A percentile compares a stretch with the other conserved stretches of the same genome.
Conservation (phyloP, 805 yeast genomes). For the Yarrowia divulgata region DNA sequence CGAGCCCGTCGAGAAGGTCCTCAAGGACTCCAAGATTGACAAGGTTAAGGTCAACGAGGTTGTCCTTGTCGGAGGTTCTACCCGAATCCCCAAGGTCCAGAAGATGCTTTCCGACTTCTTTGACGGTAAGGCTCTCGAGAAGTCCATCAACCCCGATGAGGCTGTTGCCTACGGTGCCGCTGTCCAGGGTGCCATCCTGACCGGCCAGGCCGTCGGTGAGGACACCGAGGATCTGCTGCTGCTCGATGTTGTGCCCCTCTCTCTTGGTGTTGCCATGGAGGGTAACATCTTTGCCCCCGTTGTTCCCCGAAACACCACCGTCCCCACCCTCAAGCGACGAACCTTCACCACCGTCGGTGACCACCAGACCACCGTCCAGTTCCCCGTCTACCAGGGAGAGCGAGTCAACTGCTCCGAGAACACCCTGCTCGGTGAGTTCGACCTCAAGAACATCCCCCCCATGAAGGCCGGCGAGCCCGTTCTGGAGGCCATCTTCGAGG, state of each 20-base stretch:
- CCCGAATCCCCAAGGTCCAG: slow-evolving; percentile 99
- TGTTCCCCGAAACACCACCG: slow-evolving; percentile 99
- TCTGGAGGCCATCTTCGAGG: slow-evolving; percentile 97
- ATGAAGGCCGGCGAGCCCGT: slow-evolving; percentile 99
- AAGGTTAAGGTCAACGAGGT: slow-evolving; percentile 91
- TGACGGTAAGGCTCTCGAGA: slow-evolving; percentile 95
- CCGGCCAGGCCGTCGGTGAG: slow-evolving; percentile 88
- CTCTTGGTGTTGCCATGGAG: slow-evolving; percentile 99
- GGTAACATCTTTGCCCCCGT: slow-evolving; percentile 99
- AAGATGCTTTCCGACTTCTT: slow-evolving; percentile 92
- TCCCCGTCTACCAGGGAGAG: slow-evolving; percentile 99
- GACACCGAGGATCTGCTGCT: slow-evolving; percentile 95
- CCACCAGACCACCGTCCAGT: slow-evolving; percentile 98
- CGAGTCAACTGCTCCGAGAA: slow-evolving; percentile 98
- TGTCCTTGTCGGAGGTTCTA: slow-evolving; percentile 97
- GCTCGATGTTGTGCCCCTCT: slow-evolving; percentile 97
- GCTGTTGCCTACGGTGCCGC: slow-evolving; percentile 99
- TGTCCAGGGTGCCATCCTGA: slow-evolving; percentile 98
- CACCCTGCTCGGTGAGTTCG: slow-evolving; percentile 98
- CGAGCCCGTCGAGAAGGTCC: slow-evolving; percentile 93
- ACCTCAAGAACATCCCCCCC: slow-evolving; percentile 97
- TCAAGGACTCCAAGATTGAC: slow-evolving; percentile 87
- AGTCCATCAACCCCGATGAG: slow-evolving; percentile 98
- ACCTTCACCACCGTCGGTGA: slow-evolving; percentile 98
- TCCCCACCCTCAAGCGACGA: slow-evolving; percentile 98